Base-by-base conservation (phyloP, 768 basidiomycete genomes). In the Lentinula detonsa region DNA sequence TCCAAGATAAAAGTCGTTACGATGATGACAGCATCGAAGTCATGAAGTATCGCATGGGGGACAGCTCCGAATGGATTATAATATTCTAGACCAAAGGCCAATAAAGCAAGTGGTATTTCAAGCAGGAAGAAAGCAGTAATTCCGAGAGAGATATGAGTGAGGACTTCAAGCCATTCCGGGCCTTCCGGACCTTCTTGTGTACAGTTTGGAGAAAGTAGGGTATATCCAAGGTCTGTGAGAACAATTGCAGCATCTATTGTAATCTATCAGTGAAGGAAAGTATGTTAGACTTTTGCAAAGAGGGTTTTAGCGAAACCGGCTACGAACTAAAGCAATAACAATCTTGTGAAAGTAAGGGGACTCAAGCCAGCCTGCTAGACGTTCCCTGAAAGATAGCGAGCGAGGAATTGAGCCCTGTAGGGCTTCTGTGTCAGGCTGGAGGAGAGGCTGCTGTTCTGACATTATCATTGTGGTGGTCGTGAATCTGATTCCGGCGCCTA, bases 1-100 rank as follows among this genome's bases (percentile, higher is more conserved):
- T 93, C 92, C 35, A 93, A 78, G 5, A 85, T 72, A 69, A 93
- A 91, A 0, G 91, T 93, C 6, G 81, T 79, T 61, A 91, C 16
- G 67, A 93, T 86, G 62, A 93, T 80, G 45, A 80, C 53, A 7
- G 85, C 83, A 73, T 93, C 92, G 66, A 93, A 89, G 28, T 86
- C 66, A 69, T 93, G 91, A n/a, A 93, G 71, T 2, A 71, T 65
- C 10, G 88, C 79, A 64, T 88, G 85, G 1, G 78, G 73, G 2
- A 81, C 70, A 5, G 68, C 70, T n/a, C 76, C 79, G 62, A 82
- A 78, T 3, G 92, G 91, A 65, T 85, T 77, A 68, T 87, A 89
- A 68, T 76, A 86, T 37, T 71, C 67, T n/a, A 68, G 49, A 6
- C 91, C 90, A 34, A 90, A 79, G 0, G 87, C 81, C 82, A 84